phyloP scores from a whole-genome alignment of 1,284 basidiomycete genomes.

The Marasmius tenuissimus region DNA sequence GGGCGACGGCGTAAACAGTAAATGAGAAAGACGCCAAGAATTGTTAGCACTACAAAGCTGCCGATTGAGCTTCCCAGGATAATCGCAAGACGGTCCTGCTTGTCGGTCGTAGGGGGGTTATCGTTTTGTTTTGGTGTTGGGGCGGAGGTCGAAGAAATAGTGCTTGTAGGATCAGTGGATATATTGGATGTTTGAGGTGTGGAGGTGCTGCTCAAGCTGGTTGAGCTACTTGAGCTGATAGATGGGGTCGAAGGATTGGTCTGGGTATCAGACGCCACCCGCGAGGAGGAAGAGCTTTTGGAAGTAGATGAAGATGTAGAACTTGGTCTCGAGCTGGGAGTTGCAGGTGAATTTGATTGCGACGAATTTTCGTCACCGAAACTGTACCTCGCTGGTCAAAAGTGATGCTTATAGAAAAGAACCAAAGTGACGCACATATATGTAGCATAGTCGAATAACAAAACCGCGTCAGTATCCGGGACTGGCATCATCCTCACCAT shows the following conservation, averaged over 20 bases:
- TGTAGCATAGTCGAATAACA: neutral
- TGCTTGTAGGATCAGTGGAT: too few species aligned
- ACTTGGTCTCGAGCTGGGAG: too few species aligned
- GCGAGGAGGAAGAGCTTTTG: too few species aligned
- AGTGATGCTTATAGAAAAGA: neutral
- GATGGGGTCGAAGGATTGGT: too few species aligned
- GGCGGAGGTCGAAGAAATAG: neutral
- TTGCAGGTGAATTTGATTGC: too few species aligned
- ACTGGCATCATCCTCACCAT: neutral
- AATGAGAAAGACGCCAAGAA: neutral
- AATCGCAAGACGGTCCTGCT: neutral
- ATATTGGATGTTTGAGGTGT: too few species aligned
- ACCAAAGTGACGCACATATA: neutral
- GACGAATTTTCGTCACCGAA: neutral
- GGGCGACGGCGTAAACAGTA: too few species aligned
- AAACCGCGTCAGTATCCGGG: neutral
- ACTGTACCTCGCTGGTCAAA: neutral
- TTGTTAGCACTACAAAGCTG: neutral
- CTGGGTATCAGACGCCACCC: too few species aligned
- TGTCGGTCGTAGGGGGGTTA: neutral
- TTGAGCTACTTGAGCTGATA: too few species aligned
- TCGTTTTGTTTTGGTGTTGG: neutral
- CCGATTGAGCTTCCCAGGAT: neutral
- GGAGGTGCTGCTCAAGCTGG: too few species aligned
- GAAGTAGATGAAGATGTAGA: too few species aligned